Conservation (phyloP, 208 protist species). For the Acanthamoeba healyi region DNA sequence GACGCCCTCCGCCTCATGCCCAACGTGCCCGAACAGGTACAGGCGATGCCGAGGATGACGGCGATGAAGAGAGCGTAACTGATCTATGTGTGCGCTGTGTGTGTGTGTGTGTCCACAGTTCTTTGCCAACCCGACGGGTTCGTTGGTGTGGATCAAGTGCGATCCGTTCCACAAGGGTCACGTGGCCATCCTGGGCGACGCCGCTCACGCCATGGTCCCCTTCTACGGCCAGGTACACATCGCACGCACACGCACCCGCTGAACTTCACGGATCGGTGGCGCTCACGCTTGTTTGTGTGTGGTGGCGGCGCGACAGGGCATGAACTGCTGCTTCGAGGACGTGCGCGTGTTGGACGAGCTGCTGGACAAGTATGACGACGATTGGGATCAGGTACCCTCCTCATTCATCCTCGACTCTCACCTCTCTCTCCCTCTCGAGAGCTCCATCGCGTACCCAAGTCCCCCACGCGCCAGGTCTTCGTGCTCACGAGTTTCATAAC, state of each 20-base stretch:
- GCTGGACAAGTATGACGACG: constrained; percentile 51
- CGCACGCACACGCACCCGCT: no score
- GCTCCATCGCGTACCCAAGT: no score
- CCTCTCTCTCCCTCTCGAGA: no score
- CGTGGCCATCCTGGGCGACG: constrained; percentile 73
- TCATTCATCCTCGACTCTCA: not conserved
- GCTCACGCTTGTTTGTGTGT: not conserved
- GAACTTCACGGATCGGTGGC: no score
- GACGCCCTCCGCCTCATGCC: constrained; percentile 78
- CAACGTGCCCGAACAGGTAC: constrained; percentile 29
- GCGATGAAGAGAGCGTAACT: not conserved
- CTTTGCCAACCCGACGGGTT: constrained; percentile 75
- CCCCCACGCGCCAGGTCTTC: no score
- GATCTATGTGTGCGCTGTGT: not conserved
- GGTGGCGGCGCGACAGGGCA: constrained; percentile 80
- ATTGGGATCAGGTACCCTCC: constrained; percentile 13
- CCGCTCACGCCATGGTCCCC: constrained; percentile 85
- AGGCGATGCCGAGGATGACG: no score
- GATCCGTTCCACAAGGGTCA: constrained; percentile 66
- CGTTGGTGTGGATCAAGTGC: constrained; percentile 81
- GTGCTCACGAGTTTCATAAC: not conserved
- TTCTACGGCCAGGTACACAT: constrained; percentile 83
- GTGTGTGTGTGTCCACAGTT: constrained; percentile 43
- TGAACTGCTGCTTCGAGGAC: constrained; percentile 86
- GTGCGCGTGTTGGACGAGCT: constrained; percentile 72